Percentiles rank a stretch among this genome's conserved stretches.
Evolutionary conservation across 768 basidiomycete genomes (phyloP).

Genomic region (Fibroporia radiculosa): DNA sequence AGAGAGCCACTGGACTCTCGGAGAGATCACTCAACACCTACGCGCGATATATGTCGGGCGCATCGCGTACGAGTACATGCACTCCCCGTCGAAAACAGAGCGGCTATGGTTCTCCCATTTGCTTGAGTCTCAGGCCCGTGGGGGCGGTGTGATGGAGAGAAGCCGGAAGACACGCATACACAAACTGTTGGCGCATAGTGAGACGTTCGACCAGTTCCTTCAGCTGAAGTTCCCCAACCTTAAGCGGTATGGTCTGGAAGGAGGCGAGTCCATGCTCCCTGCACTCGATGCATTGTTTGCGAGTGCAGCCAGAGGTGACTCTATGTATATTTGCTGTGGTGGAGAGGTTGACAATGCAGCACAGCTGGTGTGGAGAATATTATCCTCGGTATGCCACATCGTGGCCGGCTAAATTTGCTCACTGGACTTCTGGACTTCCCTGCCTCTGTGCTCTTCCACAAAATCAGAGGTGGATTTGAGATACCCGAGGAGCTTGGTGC

Average conservation of each 20-base stretch:
- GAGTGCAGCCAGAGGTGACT: constrained; percentile 51
- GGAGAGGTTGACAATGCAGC: constrained; percentile 27
- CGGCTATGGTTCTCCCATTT: constrained; percentile 85
- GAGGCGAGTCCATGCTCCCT: constrained; percentile 90
- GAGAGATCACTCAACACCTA: constrained; percentile 63
- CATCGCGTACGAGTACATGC: constrained; percentile 92
- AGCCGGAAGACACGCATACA: constrained; percentile 52
- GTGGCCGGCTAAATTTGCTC: constrained; percentile 81
- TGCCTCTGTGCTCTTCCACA: constrained; percentile 70
- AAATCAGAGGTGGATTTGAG: constrained; percentile 77
- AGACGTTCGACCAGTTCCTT: constrained; percentile 79
- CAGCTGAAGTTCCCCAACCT: constrained; percentile 86
- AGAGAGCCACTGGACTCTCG: constrained; percentile 60
- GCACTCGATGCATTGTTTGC: constrained; percentile 75
- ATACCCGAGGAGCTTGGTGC: constrained; percentile 56
- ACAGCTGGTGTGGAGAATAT: constrained; percentile 62
- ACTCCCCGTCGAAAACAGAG: constrained; percentile 79
- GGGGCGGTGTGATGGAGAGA: constrained; percentile 9
- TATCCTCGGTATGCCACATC: constrained; percentile 80
- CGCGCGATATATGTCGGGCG: constrained; percentile 71
- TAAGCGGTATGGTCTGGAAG: constrained; percentile 84
- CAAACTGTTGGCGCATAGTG: constrained; percentile 61
- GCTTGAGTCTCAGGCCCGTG: constrained; percentile 51
- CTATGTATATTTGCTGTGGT: not conserved
- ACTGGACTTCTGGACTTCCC: constrained; percentile 67